Percentiles rank a stretch among this genome's conserved stretches.
These are phyloP conservation scores for Mucor racemosus DNA, from an alignment of 371 early-diverging fungal species.

Conservation along the genomic window DNA sequence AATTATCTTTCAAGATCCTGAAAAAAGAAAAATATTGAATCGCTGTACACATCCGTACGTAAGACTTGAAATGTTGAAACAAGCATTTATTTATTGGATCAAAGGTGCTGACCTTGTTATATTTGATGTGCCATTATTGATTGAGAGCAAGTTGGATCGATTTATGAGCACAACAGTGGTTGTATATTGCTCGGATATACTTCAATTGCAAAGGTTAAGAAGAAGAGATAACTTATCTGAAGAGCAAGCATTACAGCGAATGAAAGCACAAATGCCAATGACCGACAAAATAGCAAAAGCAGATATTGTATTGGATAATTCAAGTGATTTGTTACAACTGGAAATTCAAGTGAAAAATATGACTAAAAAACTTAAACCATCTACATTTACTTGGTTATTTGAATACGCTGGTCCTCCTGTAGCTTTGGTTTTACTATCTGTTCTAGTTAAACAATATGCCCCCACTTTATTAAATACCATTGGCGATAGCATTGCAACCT, in stretches of 20 bases:
- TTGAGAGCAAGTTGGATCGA: conserved; percentile 81
- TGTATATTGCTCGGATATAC: conserved; percentile 77
- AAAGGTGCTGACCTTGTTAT: conserved; percentile 73
- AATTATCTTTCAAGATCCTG: conserved; percentile 79
- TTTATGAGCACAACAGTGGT: conserved; percentile 78
- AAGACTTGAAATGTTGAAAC: conserved; percentile 73
- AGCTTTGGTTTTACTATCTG: not conserved
- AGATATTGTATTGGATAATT: conserved; percentile 85
- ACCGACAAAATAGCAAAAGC: conserved; percentile 78
- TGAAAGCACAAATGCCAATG: conserved; percentile 85
- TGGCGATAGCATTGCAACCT: conserved; percentile 19
- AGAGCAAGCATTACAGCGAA: conserved; percentile 73
- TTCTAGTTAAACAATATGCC: conserved; percentile 7
- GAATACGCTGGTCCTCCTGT: conserved; percentile 50
- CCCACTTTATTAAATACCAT: conserved; percentile 16
- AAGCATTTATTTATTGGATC: conserved; percentile 74
- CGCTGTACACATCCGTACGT: conserved; percentile 89
- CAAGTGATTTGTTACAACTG: conserved; percentile 67
- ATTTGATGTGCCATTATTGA: conserved; percentile 90
- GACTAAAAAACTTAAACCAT: conserved; percentile 51
- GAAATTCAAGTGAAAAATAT: conserved; percentile 64
- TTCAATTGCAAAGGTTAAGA: conserved; percentile 79
- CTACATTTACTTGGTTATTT: conserved; percentile 41
- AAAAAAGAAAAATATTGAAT: conserved; percentile 77
- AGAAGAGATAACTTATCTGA: conserved; percentile 69